Conservation (phyloP, 257 asterid species). For the Forsythia viridissima region DNA sequence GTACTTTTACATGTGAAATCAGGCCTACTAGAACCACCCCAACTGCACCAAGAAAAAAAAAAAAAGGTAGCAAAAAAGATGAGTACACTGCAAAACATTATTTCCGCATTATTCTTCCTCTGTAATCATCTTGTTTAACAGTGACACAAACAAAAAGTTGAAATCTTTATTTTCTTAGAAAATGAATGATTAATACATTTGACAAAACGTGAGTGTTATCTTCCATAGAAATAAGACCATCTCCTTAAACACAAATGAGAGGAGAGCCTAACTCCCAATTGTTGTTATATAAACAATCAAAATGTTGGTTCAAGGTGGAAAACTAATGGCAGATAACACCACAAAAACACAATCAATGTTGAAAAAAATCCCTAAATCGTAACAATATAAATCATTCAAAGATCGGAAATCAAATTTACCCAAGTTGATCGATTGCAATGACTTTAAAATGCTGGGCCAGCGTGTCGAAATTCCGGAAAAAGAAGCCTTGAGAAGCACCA, state of each 20-base stretch:
- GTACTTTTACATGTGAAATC: slow-evolving; percentile 59
- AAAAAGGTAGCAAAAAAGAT: background rate
- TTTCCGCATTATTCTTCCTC: background rate
- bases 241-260: background rate
- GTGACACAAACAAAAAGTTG: background rate
- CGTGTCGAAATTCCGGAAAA: slow-evolving; percentile 87
- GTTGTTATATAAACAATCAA: background rate
- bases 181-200: background rate
- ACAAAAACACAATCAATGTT: background rate
- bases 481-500: slow-evolving; percentile 98
- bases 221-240: no score
- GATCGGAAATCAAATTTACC: slow-evolving; percentile 44
- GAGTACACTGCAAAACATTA: background rate
- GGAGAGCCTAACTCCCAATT: background rate
- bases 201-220: background rate
- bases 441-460: slow-evolving; percentile 79
- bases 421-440: slow-evolving; percentile 94
- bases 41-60: slow-evolving; percentile 31
- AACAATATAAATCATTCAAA: background rate
- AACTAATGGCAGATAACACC: background rate
- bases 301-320: background rate
- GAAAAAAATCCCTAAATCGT: background rate
- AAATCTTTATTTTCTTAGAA: background rate
- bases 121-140: background rate
- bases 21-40: slow-evolving; percentile 68